Evolutionary conservation across 768 basidiomycete genomes (phyloP).

Genomic region (Leccinum uliginosum): DNA sequence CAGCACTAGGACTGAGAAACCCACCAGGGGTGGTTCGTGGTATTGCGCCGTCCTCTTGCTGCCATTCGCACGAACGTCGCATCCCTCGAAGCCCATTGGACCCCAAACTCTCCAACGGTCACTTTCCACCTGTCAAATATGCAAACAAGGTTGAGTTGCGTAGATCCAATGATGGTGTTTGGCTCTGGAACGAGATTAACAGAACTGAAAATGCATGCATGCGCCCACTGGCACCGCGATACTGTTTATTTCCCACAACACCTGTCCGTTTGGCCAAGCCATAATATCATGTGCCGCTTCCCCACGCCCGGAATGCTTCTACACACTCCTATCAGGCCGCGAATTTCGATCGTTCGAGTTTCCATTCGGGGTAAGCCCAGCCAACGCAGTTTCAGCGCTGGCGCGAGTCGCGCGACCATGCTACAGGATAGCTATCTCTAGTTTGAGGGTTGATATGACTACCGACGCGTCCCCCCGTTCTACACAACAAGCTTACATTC

Average conservation of each 20-base stretch:
- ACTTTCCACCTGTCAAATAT: neutral
- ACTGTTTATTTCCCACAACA: neutral
- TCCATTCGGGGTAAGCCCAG: conserved; percentile 2
- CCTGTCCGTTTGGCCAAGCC: neutral
- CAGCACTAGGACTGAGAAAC: conserved; percentile 1
- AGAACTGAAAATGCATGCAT: neutral
- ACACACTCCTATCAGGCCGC: conserved; percentile 1
- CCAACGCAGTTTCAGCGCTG: neutral
- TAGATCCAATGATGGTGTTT: neutral
- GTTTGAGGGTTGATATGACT: neutral
- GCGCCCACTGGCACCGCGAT: neutral
- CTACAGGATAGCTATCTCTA: conserved; percentile 5
- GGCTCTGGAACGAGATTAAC: neutral
- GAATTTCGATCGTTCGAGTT: conserved; percentile 12
- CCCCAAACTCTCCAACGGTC: neutral
- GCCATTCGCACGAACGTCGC: conserved; percentile 1
- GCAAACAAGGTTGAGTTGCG: conserved; percentile 15
- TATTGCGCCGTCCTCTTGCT: neutral
- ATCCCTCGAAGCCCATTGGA: neutral
- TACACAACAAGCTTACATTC: neutral
- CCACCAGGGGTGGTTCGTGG: neutral
- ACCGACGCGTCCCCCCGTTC: neutral
- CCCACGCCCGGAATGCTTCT: conserved; percentile 20
- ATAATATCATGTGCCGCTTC: neutral
- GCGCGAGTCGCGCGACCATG: conserved; percentile 1